Evolutionary conservation across 805 yeast species (phyloP).

Genomic region (Ogataea corticis): DNA sequence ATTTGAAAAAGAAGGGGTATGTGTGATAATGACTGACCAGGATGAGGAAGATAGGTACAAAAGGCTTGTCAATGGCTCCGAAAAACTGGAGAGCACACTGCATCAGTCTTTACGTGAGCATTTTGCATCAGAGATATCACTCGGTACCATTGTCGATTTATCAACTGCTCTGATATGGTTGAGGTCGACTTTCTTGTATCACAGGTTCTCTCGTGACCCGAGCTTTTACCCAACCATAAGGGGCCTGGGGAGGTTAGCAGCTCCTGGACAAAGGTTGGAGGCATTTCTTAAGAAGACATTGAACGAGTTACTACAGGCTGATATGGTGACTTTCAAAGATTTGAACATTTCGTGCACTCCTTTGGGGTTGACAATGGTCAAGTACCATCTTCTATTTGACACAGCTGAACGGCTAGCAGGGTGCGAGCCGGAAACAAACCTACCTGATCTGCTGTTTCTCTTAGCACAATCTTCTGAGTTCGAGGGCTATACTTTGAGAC

Average conservation of each 20-base stretch:
- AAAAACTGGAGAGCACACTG: constrained; percentile 47
- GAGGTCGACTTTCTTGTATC: constrained; percentile 49
- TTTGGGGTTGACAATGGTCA: constrained; percentile 50
- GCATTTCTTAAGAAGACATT: not conserved
- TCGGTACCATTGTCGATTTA: constrained; percentile 39
- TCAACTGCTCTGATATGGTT: constrained; percentile 48
- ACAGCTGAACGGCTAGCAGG: constrained; percentile 41
- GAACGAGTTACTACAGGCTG: not conserved
- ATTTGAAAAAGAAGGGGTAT: constrained; percentile 51
- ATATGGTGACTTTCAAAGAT: not conserved
- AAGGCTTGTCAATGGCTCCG: constrained; percentile 41
- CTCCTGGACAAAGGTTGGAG: constrained; percentile 1
- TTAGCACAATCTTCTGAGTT: constrained; percentile 44
- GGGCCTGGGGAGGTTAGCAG: not conserved
- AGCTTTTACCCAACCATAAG: constrained; percentile 1
- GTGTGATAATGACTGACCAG: constrained; percentile 48
- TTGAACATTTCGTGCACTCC: constrained; percentile 31
- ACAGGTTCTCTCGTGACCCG: constrained; percentile 31
- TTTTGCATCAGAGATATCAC: constrained; percentile 44
- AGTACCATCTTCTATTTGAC: constrained; percentile 45
- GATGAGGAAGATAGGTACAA: constrained; percentile 40
- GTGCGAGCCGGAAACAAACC: constrained; percentile 11
- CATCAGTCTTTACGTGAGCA: constrained; percentile 42
- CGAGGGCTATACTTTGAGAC: constrained; percentile 39
- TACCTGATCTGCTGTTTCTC: constrained; percentile 26